phyloP scores from a whole-genome alignment of 768 basidiomycete species.

The Kwoniella sp. region DNA sequence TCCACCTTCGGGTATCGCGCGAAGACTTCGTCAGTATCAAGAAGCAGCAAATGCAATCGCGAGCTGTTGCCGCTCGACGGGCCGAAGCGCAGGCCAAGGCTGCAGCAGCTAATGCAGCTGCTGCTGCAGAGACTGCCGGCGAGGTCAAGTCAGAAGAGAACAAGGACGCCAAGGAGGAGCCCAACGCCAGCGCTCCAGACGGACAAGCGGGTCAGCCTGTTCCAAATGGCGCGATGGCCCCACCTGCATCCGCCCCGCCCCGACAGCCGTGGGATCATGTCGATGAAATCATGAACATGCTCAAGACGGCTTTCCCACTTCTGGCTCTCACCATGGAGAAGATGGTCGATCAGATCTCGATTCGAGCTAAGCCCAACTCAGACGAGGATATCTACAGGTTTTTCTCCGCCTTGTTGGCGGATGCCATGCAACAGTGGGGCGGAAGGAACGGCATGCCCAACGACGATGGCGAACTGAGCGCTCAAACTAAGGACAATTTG shows the following conservation, averaged over 20 bases:
- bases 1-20: constrained; percentile 80
- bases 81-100: constrained; percentile 34
- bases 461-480: constrained; percentile 56
- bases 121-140: constrained; percentile 50
- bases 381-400: constrained; percentile 96
- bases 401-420: constrained; percentile 80
- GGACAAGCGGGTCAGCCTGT: background rate
- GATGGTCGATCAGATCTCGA: constrained; percentile 89
- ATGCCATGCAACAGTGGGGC: constrained; percentile 68
- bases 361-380: constrained; percentile 79
- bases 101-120: constrained; percentile 27
- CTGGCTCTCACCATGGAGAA: constrained; percentile 94
- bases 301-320: constrained; percentile 95
- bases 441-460: constrained; percentile 47
- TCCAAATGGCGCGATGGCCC: constrained; percentile 16
- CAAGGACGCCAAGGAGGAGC: constrained; percentile 35
- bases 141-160: constrained; percentile 42
- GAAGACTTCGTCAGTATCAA: constrained; percentile 64
- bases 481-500: constrained; percentile 56
- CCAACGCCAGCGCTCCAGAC: constrained; percentile 18
- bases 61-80: constrained; percentile 27
- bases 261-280: constrained; percentile 81
- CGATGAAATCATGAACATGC: constrained; percentile 86
- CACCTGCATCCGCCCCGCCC: constrained; percentile 30
- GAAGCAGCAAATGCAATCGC: constrained; percentile 45